These are phyloP conservation scores for Astrocystis sublimbata DNA, from an alignment of 495 filamentous ascomycete genomes.

Conservation along the genomic window DNA sequence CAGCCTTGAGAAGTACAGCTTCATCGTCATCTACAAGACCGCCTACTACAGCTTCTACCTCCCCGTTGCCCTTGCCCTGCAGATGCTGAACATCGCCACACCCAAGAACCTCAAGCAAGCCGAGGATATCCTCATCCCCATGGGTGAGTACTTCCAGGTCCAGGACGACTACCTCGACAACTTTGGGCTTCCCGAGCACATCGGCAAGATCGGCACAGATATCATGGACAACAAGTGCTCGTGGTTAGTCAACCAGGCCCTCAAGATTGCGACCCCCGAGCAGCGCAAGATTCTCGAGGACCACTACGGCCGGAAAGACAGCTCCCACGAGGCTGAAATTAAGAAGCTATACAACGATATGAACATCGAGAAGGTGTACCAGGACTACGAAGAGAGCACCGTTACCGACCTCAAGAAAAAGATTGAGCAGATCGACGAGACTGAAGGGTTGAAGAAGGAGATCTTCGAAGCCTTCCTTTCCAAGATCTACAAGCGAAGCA, in stretches of 20 bases:
- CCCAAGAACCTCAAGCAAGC: conserved; percentile 81
- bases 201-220: conserved; percentile 98
- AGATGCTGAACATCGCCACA: conserved; percentile 78
- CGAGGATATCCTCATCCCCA: conserved; percentile 91
- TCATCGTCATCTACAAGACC: conserved; percentile 99
- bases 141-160: conserved; percentile 98
- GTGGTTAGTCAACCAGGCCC: conserved; percentile 93
- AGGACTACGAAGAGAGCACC: conserved; percentile 82
- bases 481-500: conserved; percentile 98
- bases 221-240: conserved; percentile 99
- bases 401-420: conserved; percentile 71
- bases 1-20: conserved; percentile 90
- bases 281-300: conserved; percentile 80
- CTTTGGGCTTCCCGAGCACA: conserved; percentile 84
- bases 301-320: conserved; percentile 90
- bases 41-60: conserved; percentile 99
- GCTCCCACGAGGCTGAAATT: conserved; percentile 72
- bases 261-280: conserved; percentile 71
- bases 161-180: conserved; percentile 99
- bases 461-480: conserved; percentile 87
- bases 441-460: conserved; percentile 79
- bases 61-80: conserved; percentile 86
- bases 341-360: conserved; percentile 88
- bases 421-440: conserved; percentile 81
- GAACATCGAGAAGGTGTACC: conserved; percentile 75